Base-by-base conservation (phyloP, 805 yeast genomes). In the Wickerhamomyces pijperi region DNA sequence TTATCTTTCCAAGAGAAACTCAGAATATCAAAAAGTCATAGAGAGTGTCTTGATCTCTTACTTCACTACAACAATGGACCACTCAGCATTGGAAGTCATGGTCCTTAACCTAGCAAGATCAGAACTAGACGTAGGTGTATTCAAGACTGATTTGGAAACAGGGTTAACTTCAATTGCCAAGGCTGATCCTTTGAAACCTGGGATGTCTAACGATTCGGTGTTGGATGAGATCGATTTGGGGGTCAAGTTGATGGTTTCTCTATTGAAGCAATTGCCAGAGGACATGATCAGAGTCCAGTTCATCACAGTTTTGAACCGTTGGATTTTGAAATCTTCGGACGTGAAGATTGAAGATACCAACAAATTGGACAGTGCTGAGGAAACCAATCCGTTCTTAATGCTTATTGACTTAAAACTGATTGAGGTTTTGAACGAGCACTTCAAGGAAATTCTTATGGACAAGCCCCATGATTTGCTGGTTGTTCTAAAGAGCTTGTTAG, bases 391-490 rank as follows among this genome's bases (percentile, higher is more conserved):
- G n/a, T 68, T 74, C 38, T 47, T 68, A 7, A 64, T 72, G 39
- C 59, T 83, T 29, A 59, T 76, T 6, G 80, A 82, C 50, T 60
- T 85, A 42, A 72, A 79, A 42, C 51, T 85, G 11, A 56, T 88
- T 37, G 92, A 86, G 51, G 57, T 61, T 25, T 59, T 84, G 28
- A 74, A 78, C 19, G 68, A 69, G 4, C 63, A 65, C 14, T 77
- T 80, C 50, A 80, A 74, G 43, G 74, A 76, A 8, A 66, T 65
- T 17, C 40, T 67, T 19, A 42, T 61, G 17, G 60, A 55, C 13
- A 58, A 58, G 2, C 78, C 87, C 0, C 57, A 58, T 2, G 82
- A 78, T 36, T 65, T 82, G 35, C 57, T 85, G 15, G 65, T 60
- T 6, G 61, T 76, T 15, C 60, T 76, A 3, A 53, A 67, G 19